Conservation (phyloP, 2,329 filamentous ascomycete species). For the Talaromyces piceae region DNA sequence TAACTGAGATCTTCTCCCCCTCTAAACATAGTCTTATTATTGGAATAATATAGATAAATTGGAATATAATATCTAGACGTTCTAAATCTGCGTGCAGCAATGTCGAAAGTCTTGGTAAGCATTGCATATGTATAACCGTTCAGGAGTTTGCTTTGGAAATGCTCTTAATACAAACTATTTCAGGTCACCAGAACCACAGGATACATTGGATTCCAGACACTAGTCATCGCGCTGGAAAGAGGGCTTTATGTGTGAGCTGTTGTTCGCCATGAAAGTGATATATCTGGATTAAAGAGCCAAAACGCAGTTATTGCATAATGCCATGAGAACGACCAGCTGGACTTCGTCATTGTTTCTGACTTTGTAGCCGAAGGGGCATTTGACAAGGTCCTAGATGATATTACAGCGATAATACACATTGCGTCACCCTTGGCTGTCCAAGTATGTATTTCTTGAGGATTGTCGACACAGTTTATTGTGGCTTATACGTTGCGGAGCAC, state of each 20-base stretch:
- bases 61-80: too few relatives aligned
- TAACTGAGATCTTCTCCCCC: background rate
- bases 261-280: constrained; percentile 15
- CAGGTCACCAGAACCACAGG: constrained; percentile 17
- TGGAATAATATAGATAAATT: too few relatives aligned
- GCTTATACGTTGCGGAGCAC: background rate
- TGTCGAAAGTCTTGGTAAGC: background rate
- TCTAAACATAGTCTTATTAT: too few relatives aligned
- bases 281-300: background rate
- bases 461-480: background rate
- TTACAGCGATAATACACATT: constrained; percentile 1
- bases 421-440: constrained; percentile 1
- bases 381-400: background rate
- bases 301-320: background rate
- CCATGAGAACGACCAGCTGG: background rate
- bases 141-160: too few relatives aligned
- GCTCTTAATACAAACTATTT: background rate
- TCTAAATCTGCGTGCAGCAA: too few relatives aligned
- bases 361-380: background rate
- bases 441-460: background rate
- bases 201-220: constrained; percentile 18
- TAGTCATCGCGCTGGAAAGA: constrained; percentile 17
- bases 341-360: constrained; percentile 2
- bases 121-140: too few relatives aligned
- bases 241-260: constrained; percentile 20